A percentile compares a stretch with the other conserved stretches of the same genome.
These are phyloP conservation scores for Wallacemonas rigidus DNA, from an alignment of 208 protist species.

Conservation along the genomic window DNA sequence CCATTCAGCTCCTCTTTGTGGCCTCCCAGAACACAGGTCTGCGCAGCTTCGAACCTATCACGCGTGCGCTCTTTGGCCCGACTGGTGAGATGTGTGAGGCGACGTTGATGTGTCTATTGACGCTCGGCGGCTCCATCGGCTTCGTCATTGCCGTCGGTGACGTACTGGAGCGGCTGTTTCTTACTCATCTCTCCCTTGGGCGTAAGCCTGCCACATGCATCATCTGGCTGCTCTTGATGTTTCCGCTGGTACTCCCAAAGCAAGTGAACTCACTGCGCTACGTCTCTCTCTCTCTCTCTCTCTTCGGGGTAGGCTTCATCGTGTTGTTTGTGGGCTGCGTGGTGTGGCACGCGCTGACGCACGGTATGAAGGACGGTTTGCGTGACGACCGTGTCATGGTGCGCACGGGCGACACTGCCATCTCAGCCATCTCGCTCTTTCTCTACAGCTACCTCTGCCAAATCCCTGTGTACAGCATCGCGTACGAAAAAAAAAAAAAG, in stretches of 20 bases:
- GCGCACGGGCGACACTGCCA: constrained; percentile 25
- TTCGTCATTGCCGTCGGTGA: constrained; percentile 56
- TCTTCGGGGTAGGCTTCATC: constrained; percentile 48
- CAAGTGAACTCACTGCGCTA: constrained; percentile 79
- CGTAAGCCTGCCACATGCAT: constrained; percentile 21
- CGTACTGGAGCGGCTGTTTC: constrained; percentile 38
- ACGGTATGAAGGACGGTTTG: constrained; percentile 34
- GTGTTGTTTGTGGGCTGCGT: constrained; percentile 58
- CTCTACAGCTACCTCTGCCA: constrained; percentile 71
- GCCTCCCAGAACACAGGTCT: constrained; percentile 30
- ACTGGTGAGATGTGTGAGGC: constrained; percentile 52
- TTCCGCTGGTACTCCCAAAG: constrained; percentile 64
- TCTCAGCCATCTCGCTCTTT: constrained; percentile 54
- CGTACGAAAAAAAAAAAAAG: constrained; percentile 47
- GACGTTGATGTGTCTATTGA: constrained; percentile 55
- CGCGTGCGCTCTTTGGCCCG: constrained; percentile 55
- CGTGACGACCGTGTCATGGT: constrained; percentile 36
- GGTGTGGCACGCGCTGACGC: constrained; percentile 41
- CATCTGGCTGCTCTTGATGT: constrained; percentile 61
- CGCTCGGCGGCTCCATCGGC: constrained; percentile 51
- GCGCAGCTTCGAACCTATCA: constrained; percentile 46
- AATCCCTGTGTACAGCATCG: constrained; percentile 44
- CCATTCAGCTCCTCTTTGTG: constrained; percentile 33
- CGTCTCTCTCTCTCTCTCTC: constrained; percentile 22
- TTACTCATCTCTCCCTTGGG: constrained; percentile 7